phyloP scores from a whole-genome alignment of 352 stramenopile genomes.

The Phytophthora hibernalis region DNA sequence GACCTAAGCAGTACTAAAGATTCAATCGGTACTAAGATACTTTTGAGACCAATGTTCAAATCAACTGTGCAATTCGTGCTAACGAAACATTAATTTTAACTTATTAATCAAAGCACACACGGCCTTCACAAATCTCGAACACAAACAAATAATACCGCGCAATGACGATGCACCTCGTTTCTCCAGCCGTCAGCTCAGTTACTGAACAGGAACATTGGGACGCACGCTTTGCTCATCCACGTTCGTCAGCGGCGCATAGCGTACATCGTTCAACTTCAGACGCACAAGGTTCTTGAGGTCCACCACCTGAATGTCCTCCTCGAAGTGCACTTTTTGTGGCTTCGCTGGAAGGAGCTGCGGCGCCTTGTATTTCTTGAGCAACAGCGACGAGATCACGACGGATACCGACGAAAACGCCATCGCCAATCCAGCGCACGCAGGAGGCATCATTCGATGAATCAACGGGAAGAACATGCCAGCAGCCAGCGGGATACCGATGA shows the following conservation, averaged over 20 bases:
- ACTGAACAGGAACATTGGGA: slow-evolving; percentile 18
- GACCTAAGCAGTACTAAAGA: slow-evolving; percentile 33
- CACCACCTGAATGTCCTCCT: slow-evolving; percentile 73
- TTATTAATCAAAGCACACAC: slow-evolving; percentile 16
- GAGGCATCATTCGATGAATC: slow-evolving; percentile 85
- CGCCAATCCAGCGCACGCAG: slow-evolving; percentile 82
- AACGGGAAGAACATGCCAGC: slow-evolving; percentile 88
- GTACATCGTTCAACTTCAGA: slow-evolving; percentile 58
- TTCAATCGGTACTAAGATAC: not conserved
- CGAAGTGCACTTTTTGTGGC: slow-evolving; percentile 48
- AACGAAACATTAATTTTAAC: slow-evolving; percentile 12
- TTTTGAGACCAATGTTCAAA: not conserved
- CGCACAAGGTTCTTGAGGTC: slow-evolving; percentile 83
- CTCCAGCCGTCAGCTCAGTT: not conserved
- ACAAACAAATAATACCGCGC: slow-evolving; percentile 18
- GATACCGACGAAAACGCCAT: slow-evolving; percentile 92
- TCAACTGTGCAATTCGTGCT: not conserved
- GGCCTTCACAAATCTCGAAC: slow-evolving; percentile 22
- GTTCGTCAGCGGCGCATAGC: slow-evolving; percentile 77
- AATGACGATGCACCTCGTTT: not conserved
- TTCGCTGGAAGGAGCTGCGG: slow-evolving; percentile 56
- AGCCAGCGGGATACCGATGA: slow-evolving; percentile 82
- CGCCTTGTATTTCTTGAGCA: slow-evolving; percentile 79
- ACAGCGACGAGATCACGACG: slow-evolving; percentile 84
- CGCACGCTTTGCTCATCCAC: slow-evolving; percentile 43